Evolutionary conservation across 1,284 basidiomycete genomes (phyloP), one percentile per base, ranked within the genome.

Genomic region (Cryptococcus sp.): DNA sequence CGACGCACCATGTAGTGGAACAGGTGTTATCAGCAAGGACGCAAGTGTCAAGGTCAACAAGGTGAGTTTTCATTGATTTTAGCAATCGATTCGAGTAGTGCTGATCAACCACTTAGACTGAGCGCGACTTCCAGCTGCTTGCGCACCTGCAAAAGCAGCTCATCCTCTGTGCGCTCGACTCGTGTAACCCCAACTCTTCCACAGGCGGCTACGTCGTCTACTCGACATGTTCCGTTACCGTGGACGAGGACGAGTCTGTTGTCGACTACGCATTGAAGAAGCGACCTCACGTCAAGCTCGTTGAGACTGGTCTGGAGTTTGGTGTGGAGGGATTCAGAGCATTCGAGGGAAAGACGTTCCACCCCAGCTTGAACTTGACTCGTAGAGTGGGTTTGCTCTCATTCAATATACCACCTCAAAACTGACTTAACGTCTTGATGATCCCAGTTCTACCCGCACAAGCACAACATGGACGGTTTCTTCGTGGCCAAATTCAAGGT

Each of bases 401-500:
- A 38, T 10, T 17, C n/a, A n/a, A 23, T 3, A 23, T 3, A 3
- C 38, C 13, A 20, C 5, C 20, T 1, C 13, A 2, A 17, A 38
- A 27, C 41, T 42, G 48, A 50, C 20, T 15, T 47, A 15, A 15
- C 23, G 52, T 47, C n/a, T 19, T 43, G 35, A 19, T 17, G 22
- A 27, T 38, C 6, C 3, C 57, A 74, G 67, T 79, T 75, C 64
- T 78, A 78, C 66, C 78, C 78, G 19, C 77, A 78, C 63, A 79
- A 78, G 60, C 77, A 79, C 66, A 79, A 79, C 68, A 78, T 99
- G 90, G 96, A 99, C 78, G 96, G 96, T 2, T 99, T 99, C 84
- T 99, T 87, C 78, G 93, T 99, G 55, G 94, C 95, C 65, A 99
- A 99, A 80, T 91, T 99, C 83, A 96, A 93, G 79, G 88, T 99